Evolutionary conservation across 73 alveolate genomes (phyloP).

Genomic region (Effrenium voratum): DNA sequence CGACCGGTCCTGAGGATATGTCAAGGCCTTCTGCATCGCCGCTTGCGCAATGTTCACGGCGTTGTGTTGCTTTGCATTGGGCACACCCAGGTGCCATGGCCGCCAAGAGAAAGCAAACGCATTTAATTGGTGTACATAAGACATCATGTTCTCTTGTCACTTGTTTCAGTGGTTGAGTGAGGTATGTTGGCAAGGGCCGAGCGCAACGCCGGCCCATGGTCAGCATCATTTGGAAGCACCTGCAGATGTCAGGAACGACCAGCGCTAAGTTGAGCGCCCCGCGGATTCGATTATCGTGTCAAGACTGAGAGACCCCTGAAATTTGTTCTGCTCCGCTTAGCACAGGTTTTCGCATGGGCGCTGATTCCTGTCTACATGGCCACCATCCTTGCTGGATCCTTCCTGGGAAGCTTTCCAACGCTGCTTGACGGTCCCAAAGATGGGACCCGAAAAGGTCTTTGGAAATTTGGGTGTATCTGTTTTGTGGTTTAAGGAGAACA

Average conservation of each 20-base stretch:
- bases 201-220: slow-evolving; percentile 57
- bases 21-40: slow-evolving; percentile 67
- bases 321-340: neutral
- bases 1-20: neutral
- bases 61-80: slow-evolving; percentile 54
- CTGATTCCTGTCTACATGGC: slow-evolving; percentile 20
- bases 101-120: neutral
- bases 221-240: slow-evolving; percentile 45
- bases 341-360: slow-evolving; percentile 4
- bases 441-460: too few species aligned
- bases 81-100: slow-evolving; percentile 60
- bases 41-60: slow-evolving; percentile 77
- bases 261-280: too few species aligned
- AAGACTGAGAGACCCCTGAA: too few species aligned
- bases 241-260: slow-evolving; percentile 23
- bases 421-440: too few species aligned
- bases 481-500: too few species aligned
- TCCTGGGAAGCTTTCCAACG: slow-evolving; percentile 39
- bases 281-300: too few species aligned
- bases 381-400: slow-evolving; percentile 36
- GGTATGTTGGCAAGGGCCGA: slow-evolving; percentile 76
- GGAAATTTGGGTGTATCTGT: too few species aligned
- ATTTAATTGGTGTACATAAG: neutral
- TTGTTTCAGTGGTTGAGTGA: neutral
- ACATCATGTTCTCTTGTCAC: neutral